Evolutionary conservation across 768 basidiomycete genomes (phyloP).

Genomic region (Suillus alpinus): DNA sequence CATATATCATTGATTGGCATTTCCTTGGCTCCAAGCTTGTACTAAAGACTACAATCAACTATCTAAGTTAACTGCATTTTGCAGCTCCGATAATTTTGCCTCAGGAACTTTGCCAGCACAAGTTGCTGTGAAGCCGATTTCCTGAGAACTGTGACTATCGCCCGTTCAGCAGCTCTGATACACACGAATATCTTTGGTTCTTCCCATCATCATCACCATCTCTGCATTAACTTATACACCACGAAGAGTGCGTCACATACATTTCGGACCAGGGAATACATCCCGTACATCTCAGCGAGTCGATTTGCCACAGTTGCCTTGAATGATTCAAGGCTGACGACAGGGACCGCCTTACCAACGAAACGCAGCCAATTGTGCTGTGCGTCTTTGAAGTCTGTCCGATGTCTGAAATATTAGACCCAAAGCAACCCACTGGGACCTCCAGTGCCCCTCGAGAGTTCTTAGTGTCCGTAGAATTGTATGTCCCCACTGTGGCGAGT

Average conservation of each 20-base stretch:
- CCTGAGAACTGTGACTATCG: not conserved
- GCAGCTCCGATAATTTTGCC: not conserved
- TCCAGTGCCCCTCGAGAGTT: conserved; percentile 44
- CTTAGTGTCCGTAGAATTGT: conserved; percentile 60
- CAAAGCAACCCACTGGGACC: not conserved
- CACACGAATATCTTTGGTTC: conserved; percentile 3
- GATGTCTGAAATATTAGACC: conserved; percentile 5
- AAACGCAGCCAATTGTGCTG: conserved; percentile 1
- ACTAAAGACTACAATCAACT: not conserved
- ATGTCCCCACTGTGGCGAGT: conserved; percentile 51
- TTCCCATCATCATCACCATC: not conserved
- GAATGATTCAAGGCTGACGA: not conserved
- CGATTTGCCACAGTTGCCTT: not conserved
- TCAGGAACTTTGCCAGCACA: not conserved
- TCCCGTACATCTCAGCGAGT: not conserved
- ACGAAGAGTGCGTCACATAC: not conserved
- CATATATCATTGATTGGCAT: not conserved
- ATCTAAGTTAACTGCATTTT: not conserved
- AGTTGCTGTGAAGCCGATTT: not conserved
- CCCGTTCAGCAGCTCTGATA: not conserved
- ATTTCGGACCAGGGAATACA: not conserved
- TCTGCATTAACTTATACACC: not conserved
- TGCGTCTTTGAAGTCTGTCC: not conserved
- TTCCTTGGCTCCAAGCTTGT: not conserved
- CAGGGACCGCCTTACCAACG: not conserved